phyloP scores from a whole-genome alignment of 2,329 filamentous ascomycete species.

The Aspergillus pseudoviridinutans region DNA sequence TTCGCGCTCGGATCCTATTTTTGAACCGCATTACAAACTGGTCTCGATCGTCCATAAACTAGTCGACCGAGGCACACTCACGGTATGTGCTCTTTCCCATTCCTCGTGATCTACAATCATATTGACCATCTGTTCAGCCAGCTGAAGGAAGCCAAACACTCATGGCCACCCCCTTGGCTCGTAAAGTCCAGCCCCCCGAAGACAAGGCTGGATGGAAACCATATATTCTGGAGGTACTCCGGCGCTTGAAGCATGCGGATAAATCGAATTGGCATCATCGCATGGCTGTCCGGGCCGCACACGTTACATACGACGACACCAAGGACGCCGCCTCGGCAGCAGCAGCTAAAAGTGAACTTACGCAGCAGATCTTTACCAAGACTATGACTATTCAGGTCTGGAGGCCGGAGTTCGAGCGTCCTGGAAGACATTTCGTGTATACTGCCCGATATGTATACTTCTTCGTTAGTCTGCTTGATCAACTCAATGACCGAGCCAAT shows the following conservation, averaged over 20 bases:
- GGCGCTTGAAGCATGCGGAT: slow-evolving; percentile 63
- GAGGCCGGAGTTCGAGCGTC: slow-evolving; percentile 82
- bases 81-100: slow-evolving; percentile 29
- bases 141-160: slow-evolving; percentile 49
- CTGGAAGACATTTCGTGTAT: slow-evolving; percentile 87
- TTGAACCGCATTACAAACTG: slow-evolving; percentile 92
- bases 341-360: slow-evolving; percentile 72
- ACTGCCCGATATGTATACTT: slow-evolving; percentile 82
- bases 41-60: slow-evolving; percentile 79
- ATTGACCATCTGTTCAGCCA: slow-evolving; percentile 34
- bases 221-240: slow-evolving; percentile 60
- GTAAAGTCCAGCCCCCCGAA: slow-evolving; percentile 48
- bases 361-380: slow-evolving; percentile 84
- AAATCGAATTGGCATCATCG: slow-evolving; percentile 96
- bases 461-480: slow-evolving; percentile 69
- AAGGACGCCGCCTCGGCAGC: slow-evolving; percentile 50
- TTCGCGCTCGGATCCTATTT: slow-evolving; percentile 65
- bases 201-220: slow-evolving; percentile 52
- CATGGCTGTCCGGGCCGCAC: slow-evolving; percentile 69
- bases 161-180: slow-evolving; percentile 52
- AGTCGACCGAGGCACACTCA: slow-evolving; percentile 51
- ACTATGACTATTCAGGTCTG: slow-evolving; percentile 93
- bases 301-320: slow-evolving; percentile 57
- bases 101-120: slow-evolving; percentile 14
- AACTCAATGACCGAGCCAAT: slow-evolving; percentile 69